Evolutionary conservation across 2,329 filamentous ascomycete species (phyloP).

Genomic region (Pestalotiopsis sp.): DNA sequence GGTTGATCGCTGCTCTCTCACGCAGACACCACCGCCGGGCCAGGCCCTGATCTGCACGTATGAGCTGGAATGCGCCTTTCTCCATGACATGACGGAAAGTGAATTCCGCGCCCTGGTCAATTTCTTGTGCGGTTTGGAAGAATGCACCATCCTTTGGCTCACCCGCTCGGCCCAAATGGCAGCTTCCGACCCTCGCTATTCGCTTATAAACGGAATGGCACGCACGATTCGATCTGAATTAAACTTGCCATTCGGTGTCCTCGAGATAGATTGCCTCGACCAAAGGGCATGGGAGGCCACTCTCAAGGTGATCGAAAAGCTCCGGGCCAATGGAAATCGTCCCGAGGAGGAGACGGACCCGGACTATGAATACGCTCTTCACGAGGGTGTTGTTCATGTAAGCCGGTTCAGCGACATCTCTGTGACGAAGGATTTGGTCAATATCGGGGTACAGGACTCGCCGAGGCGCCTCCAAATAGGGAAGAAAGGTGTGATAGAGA

Average conservation of each 20-base stretch:
- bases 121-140: neutral
- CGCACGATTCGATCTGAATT: conserved; percentile 1
- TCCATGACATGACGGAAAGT: neutral
- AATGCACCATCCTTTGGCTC: conserved; percentile 1
- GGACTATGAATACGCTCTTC: conserved; percentile 5
- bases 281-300: neutral
- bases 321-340: neutral
- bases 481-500: neutral
- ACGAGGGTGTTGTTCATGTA: neutral
- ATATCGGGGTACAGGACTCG: neutral
- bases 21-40: neutral
- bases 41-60: neutral
- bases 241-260: neutral
- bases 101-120: neutral
- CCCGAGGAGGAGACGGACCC: neutral
- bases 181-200: neutral
- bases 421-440: neutral
- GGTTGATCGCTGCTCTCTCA: neutral
- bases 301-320: neutral
- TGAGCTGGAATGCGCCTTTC: neutral
- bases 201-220: conserved; percentile 4
- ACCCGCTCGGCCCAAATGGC: neutral
- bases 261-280: neutral
- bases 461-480: neutral
- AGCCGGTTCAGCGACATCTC: neutral